Evolutionary conservation across 2,329 filamentous ascomycete genomes (phyloP).

Genomic region (Fusarium coicis): DNA sequence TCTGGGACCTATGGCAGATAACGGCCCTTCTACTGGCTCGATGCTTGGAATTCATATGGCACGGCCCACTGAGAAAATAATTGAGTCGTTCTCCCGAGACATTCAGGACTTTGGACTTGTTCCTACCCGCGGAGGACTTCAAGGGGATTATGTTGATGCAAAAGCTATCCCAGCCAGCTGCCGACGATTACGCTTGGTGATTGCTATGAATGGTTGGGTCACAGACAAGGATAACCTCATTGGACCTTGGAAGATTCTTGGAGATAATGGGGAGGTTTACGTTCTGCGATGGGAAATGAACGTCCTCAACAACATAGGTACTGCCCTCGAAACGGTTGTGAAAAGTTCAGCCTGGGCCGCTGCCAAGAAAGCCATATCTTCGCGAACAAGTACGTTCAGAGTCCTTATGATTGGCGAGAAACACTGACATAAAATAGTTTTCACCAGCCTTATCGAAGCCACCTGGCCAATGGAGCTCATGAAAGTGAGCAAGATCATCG

Average conservation of each 20-base stretch:
- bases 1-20: constrained; percentile 82
- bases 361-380: constrained; percentile 65
- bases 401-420: not conserved
- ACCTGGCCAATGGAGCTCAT: constrained; percentile 72
- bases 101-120: constrained; percentile 91
- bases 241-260: constrained; percentile 81
- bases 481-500: constrained; percentile 78
- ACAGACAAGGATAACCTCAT: constrained; percentile 74
- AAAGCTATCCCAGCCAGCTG: constrained; percentile 65
- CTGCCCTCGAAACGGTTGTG: constrained; percentile 79
- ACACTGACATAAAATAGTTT: constrained; percentile 50
- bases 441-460: constrained; percentile 67
- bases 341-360: constrained; percentile 83
- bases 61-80: constrained; percentile 84
- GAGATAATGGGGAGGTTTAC: constrained; percentile 80
- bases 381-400: constrained; percentile 57
- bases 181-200: constrained; percentile 80
- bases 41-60: constrained; percentile 93
- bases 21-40: constrained; percentile 80
- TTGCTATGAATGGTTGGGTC: constrained; percentile 86
- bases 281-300: constrained; percentile 86
- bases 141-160: constrained; percentile 57
- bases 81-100: constrained; percentile 87
- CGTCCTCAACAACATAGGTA: constrained; percentile 80
- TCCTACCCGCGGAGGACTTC: constrained; percentile 68